phyloP scores from a whole-genome alignment of 179 eudicot species.

The Dionaea muscipula region DNA sequence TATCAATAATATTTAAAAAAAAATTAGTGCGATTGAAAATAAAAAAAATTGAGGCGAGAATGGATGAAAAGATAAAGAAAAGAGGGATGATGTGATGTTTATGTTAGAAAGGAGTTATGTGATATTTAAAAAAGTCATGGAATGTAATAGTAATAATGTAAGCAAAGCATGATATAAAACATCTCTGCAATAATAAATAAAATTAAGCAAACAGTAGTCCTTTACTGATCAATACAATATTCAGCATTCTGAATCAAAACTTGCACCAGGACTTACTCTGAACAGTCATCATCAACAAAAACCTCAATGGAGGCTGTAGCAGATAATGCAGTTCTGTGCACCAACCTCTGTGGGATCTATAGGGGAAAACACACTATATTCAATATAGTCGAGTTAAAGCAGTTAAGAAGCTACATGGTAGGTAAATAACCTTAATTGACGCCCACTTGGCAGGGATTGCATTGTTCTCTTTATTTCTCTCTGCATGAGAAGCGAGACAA shows the following conservation, averaged over 20 bases:
- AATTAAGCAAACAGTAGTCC: too few species aligned
- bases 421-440: constrained; percentile 47
- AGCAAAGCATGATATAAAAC: too few species aligned
- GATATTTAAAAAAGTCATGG: too few species aligned
- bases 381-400: not conserved
- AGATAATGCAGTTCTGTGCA: constrained; percentile 32
- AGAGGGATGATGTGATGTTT: too few species aligned
- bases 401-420: not conserved
- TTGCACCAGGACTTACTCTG: constrained; percentile 39
- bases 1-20: too few species aligned
- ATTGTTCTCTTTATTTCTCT: constrained; percentile 86
- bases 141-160: too few species aligned
- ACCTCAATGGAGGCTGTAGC: constrained; percentile 50
- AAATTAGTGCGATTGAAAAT: too few species aligned
- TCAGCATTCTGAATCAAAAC: not conserved
- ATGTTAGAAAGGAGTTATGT: too few species aligned
- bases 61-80: too few species aligned
- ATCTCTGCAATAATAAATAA: too few species aligned
- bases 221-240: not conserved
- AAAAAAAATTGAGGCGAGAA: too few species aligned
- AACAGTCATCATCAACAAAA: constrained; percentile 68
- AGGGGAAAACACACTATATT: constrained; percentile 3
- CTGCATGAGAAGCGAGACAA: constrained; percentile 63
- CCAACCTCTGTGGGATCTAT: constrained; percentile 58
- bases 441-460: constrained; percentile 82